Evolutionary conservation across 192 early-diverging fungal genomes (phyloP).

Genomic region (Geosiphon pyriformis): DNA sequence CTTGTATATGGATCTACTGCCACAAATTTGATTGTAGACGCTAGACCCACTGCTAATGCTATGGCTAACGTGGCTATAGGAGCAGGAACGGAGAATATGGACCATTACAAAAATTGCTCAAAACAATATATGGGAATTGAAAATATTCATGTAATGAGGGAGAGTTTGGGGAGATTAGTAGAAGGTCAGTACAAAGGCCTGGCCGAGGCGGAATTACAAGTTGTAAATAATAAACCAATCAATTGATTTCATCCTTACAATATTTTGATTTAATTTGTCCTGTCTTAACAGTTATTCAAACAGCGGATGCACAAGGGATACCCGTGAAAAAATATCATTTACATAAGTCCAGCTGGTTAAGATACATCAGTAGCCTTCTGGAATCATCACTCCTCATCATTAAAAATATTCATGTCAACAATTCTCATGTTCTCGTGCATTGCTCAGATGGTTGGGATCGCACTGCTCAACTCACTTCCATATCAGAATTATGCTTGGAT

Average conservation of each 20-base stretch:
- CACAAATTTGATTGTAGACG: slow-evolving; percentile 88
- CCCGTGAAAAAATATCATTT: slow-evolving; percentile 49
- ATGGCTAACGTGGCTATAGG: slow-evolving; percentile 88
- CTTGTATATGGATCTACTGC: slow-evolving; percentile 49
- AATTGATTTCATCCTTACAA: neutral
- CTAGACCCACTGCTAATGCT: slow-evolving; percentile 91
- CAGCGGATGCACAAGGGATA: slow-evolving; percentile 38
- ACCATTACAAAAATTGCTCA: slow-evolving; percentile 86
- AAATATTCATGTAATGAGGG: slow-evolving; percentile 98
- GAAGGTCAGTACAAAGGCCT: slow-evolving; percentile 65
- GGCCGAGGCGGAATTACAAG: too few relatives aligned
- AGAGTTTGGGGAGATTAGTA: slow-evolving; percentile 74
- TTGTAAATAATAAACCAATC: too few relatives aligned
- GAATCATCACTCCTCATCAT: slow-evolving; percentile 79
- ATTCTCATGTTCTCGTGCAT: slow-evolving; percentile 88
- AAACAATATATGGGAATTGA: slow-evolving; percentile 89
- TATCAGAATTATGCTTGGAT: slow-evolving; percentile 88
- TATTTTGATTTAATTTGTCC: neutral
- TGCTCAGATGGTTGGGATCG: slow-evolving; percentile 99
- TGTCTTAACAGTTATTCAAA: slow-evolving; percentile 42
- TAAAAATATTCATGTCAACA: slow-evolving; percentile 64
- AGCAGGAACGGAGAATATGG: slow-evolving; percentile 91
- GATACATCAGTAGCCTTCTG: slow-evolving; percentile 77
- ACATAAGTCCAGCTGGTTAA: slow-evolving; percentile 79
- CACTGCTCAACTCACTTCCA: slow-evolving; percentile 87